Percentiles rank a stretch among this genome's conserved stretches.
These are phyloP conservation scores for Singerocomus rubriflavus DNA, from an alignment of 1,284 basidiomycete genomes.

Conservation along the genomic window DNA sequence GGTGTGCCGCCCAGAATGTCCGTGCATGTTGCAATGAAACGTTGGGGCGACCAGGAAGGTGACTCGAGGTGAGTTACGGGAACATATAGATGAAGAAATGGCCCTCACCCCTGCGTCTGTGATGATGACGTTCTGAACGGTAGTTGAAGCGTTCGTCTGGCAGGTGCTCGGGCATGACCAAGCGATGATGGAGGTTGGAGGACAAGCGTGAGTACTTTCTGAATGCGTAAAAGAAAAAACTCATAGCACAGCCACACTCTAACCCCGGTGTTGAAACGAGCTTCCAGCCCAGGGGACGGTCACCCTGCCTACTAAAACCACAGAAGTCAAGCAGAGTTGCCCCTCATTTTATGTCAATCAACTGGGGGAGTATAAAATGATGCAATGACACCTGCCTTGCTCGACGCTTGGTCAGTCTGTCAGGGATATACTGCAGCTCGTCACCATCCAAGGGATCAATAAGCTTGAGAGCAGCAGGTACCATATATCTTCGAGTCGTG, in stretches of 20 bases:
- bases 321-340: background rate
- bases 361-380: too few relatives aligned
- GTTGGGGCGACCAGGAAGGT: constrained; percentile 27
- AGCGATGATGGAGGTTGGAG: background rate
- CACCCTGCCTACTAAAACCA: background rate
- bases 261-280: too few relatives aligned
- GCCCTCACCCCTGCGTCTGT: constrained; percentile 29
- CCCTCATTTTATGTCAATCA: too few relatives aligned
- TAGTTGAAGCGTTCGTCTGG: constrained; percentile 3
- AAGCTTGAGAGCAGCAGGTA: background rate
- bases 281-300: too few relatives aligned
- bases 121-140: constrained; percentile 8
- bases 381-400: too few relatives aligned
- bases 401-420: background rate
- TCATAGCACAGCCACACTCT: background rate
- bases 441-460: background rate
- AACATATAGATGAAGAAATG: background rate
- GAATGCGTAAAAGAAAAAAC: too few relatives aligned
- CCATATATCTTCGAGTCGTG: background rate
- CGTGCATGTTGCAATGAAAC: constrained; percentile 5
- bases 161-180: constrained; percentile 11
- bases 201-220: background rate
- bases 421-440: background rate
- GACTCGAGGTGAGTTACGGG: constrained; percentile 21
- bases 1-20: constrained; percentile 18